A percentile compares a stretch with the other conserved stretches of the same genome.
These are phyloP conservation scores for Leucoagaricus sp. DNA, from an alignment of 1,284 basidiomycete genomes.

Conservation along the genomic window DNA sequence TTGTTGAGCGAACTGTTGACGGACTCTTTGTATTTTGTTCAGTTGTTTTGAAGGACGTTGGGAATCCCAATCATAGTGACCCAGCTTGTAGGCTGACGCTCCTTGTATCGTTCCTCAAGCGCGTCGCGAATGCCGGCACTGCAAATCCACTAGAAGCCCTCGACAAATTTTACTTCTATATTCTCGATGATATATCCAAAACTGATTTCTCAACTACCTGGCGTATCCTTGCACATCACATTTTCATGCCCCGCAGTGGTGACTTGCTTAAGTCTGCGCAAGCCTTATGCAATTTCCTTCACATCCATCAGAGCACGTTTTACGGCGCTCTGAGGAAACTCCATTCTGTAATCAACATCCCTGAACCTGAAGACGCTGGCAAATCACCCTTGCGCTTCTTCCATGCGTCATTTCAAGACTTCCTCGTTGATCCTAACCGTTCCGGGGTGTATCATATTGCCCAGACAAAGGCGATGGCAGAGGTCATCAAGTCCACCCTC, in stretches of 20 bases:
- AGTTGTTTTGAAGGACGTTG: background rate
- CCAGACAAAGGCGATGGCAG: background rate
- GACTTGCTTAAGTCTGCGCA: background rate
- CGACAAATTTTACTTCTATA: background rate
- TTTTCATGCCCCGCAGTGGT: no score
- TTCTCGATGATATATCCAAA: background rate
- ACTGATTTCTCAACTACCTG: background rate
- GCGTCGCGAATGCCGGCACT: no score
- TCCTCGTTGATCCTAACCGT: background rate
- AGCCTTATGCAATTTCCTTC: background rate
- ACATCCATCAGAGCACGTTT: background rate
- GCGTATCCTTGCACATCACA: background rate
- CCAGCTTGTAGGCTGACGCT: background rate
- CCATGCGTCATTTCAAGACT: constrained; percentile 1
- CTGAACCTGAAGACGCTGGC: no score
- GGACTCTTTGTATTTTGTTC: background rate
- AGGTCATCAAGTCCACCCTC: background rate
- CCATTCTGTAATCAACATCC: background rate
- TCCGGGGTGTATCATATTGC: background rate
- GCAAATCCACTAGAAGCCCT: background rate
- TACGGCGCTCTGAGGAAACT: background rate
- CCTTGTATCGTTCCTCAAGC: background rate
- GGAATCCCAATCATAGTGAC: background rate
- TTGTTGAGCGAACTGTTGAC: no score
- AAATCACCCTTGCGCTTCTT: background rate